Evolutionary conservation across 768 basidiomycete species (phyloP), one percentile per base, ranked within the genome.

Genomic region (Suillus occidentalis): DNA sequence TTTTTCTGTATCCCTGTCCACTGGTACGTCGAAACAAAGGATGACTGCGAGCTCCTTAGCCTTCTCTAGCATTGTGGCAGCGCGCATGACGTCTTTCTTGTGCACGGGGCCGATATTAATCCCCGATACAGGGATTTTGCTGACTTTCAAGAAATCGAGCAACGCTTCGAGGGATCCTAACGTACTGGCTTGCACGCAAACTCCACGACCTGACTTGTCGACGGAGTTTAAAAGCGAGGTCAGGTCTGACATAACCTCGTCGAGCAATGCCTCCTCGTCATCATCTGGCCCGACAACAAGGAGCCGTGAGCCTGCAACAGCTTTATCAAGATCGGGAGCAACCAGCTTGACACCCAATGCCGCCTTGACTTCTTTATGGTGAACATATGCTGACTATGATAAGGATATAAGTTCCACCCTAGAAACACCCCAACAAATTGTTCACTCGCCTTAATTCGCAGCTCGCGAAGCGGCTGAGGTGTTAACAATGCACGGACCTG

Each of bases 61-160:
- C 75, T 89, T 94, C 80, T 99, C 97, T 72, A 99, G 78, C 96
- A 98, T 98, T 5, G 90, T 91, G 42, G 91, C 90, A 49, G 91
- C 81, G 60, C 94, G 90, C 89, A 95, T 96, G 66, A 99, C 83
- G 72, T 98, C 95, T 75, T 88, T 94, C 82, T 95, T 96, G 81
- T 95, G 91, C 18, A 99, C 92, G 9, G 97, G 96, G 13, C 97
- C 97, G 66, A 99, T 97, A 77, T 97, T 97, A 79, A 99, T 97
- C 20, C 93, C 94, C 12, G 93, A 94, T 3, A 99, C 97, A 1
- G 97, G 97, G 68, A 99, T 99, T 81, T 99, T 97, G 85, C 92
- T 95, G 62, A 81, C 80, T 78, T 92, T 92, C 74, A 99, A 82
- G 89, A 99, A 99, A 70, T 98, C 97, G 58, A 99, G 83, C 63